Evolutionary conservation across 495 filamentous ascomycete genomes (phyloP), one percentile per base, ranked within the genome.

Genomic region (Geopyxis carbonaria): DNA sequence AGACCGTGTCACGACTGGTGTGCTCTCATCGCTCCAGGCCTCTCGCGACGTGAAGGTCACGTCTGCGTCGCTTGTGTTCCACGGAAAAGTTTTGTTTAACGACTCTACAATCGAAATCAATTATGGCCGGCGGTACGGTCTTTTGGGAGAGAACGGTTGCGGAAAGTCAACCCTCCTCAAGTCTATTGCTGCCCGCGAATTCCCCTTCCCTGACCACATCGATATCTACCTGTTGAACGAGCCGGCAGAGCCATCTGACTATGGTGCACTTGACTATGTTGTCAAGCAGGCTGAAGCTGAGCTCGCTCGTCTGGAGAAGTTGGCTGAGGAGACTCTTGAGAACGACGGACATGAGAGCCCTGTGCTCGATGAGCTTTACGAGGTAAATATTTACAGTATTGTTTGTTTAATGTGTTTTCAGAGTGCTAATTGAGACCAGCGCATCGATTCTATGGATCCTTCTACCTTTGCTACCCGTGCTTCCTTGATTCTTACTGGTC

Each of bases 161-260:
- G 89, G 89, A 55, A 99, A 99, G 66, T 93, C 85, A 46, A 99
- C 89, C 8, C 62, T 95, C 0, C 70, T 99, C 50, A 95, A 94
- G 69, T 75, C 89, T 42, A 92, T 99, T 60, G 78, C 76, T 52
- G 73, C 73, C 51, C 80, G 91, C 57, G 89, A 99, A 62, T 99
- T 73, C 57, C 89, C 89, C 22, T 78, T 99, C 51, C 89, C 89
- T 33, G 85, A 94, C 3, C 87, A 94, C 60, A 69, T 95, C 61
- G 89, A 99, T 65, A 91, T 99, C 60, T 99, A 99, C 64, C 74
- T 99, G 16, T 66, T 99, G 46, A 95, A 99, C 63, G 83, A 99
- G 59, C 91, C 91, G 60, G 89, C 89, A n/a, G 84, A 84, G 15
- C 76, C 78, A 20, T 80, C 68, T 40, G 81, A 94, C 2, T 59